Evolutionary conservation across 306 rosid species (phyloP).

Genomic region (Fragaria ananassa): DNA sequence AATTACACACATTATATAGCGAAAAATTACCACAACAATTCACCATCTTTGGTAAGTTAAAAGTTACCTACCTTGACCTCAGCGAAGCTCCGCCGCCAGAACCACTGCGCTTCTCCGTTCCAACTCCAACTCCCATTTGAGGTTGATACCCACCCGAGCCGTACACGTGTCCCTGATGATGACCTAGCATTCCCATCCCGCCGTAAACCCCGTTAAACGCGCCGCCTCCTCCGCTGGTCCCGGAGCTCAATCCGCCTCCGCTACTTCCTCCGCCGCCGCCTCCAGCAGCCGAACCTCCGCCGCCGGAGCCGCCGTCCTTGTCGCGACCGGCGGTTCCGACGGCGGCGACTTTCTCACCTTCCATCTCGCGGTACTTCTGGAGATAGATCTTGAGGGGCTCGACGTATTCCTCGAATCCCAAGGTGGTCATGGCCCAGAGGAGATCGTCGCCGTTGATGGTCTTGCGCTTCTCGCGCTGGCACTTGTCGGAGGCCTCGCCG

Average conservation of each 20-base stretch:
- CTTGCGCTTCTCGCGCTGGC: slow-evolving; percentile 71
- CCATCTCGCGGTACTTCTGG: slow-evolving; percentile 62
- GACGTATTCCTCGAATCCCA: slow-evolving; percentile 62
- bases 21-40: not conserved
- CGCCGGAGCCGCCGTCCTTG: slow-evolving; percentile 39
- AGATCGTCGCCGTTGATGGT: slow-evolving; percentile 70
- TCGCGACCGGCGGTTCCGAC: slow-evolving; percentile 39
- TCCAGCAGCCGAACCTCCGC: slow-evolving; percentile 26
- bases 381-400: slow-evolving; percentile 61
- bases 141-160: slow-evolving; percentile 44
- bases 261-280: slow-evolving; percentile 1
- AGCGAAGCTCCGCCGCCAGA: slow-evolving; percentile 23
- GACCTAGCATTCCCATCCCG: slow-evolving; percentile 50
- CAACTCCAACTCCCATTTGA: slow-evolving; percentile 27
- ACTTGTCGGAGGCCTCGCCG: slow-evolving; percentile 67
- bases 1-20: slow-evolving; percentile 19
- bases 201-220: slow-evolving; percentile 51
- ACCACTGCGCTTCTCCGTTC: slow-evolving; percentile 15
- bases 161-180: slow-evolving; percentile 51
- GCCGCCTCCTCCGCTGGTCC: slow-evolving; percentile 7
- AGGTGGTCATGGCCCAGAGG: slow-evolving; percentile 66
- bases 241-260: slow-evolving; percentile 26
- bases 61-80: slow-evolving; percentile 36
- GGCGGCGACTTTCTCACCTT: slow-evolving; percentile 51
- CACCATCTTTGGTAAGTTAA: not conserved